phyloP scores from a whole-genome alignment of 1,139 yeast species.

The Suhomyces bolitotheri region DNA sequence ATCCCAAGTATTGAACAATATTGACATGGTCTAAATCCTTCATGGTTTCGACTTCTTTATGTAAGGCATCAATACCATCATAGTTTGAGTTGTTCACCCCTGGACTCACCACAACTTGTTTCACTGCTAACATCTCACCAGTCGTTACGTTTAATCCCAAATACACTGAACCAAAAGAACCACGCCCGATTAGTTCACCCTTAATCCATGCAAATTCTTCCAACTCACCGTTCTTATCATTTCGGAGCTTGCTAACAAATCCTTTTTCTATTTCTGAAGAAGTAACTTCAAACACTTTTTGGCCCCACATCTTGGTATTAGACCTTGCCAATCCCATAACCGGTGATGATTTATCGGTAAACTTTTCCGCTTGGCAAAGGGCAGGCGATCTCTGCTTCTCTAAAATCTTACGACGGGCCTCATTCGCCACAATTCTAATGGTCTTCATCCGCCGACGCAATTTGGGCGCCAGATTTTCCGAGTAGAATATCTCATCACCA shows the following conservation, averaged over 20 bases:
- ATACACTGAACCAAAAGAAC: conserved; percentile 95
- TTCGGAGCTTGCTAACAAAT: conserved; percentile 59
- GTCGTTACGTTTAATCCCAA: conserved; percentile 93
- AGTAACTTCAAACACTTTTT: conserved; percentile 86
- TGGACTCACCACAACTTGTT: conserved; percentile 77
- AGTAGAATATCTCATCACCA: conserved; percentile 38
- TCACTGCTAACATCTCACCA: conserved; percentile 98
- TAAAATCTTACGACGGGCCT: conserved; percentile 66
- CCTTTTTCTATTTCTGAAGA: conserved; percentile 64
- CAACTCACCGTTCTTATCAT: conserved; percentile 60
- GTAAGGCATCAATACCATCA: conserved; percentile 78
- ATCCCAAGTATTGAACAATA: conserved; percentile 93
- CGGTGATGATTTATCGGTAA: conserved; percentile 73
- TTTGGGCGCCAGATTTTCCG: conserved; percentile 30
- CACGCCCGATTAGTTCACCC: conserved; percentile 95
- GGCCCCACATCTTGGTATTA: conserved; percentile 98
- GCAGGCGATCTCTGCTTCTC: conserved; percentile 44
- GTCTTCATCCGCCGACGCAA: conserved; percentile 69
- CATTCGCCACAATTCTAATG: conserved; percentile 88
- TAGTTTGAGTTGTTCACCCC: conserved; percentile 22
- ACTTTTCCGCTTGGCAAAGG: conserved; percentile 71
- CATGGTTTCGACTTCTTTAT: conserved; percentile 90
- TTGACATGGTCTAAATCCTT: conserved; percentile 92
- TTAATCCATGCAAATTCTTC: conserved; percentile 96
- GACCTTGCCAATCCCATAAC: conserved; percentile 54